These are phyloP conservation scores for Penicillium sp. DNA, from an alignment of 2,329 filamentous ascomycete genomes.

Conservation along the genomic window DNA sequence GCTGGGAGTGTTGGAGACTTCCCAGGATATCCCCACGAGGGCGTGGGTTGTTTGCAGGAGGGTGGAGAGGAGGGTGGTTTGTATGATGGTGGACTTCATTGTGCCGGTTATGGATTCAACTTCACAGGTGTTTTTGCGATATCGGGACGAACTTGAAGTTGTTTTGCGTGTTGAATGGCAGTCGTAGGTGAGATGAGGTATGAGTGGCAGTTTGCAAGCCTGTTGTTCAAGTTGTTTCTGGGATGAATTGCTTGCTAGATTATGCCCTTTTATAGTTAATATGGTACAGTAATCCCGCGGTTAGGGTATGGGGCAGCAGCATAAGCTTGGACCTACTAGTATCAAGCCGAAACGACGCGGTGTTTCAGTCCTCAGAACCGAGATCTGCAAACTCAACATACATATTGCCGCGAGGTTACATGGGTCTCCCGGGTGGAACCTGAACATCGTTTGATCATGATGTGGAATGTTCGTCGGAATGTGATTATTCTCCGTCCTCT, in stretches of 20 bases:
- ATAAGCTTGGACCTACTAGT: constrained; percentile 1
- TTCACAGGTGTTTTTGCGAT: too few relatives aligned
- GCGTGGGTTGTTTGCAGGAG: constrained; percentile 14
- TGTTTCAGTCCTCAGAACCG: constrained; percentile 7
- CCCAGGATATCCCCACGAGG: constrained; percentile 17
- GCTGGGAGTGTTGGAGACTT: constrained; percentile 3
- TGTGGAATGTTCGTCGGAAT: constrained; percentile 1
- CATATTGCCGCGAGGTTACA: constrained; percentile 8
- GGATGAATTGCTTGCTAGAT: too few relatives aligned
- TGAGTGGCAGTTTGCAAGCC: too few relatives aligned
- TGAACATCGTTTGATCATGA: not conserved
- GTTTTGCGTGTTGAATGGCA: too few relatives aligned
- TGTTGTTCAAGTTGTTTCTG: too few relatives aligned
- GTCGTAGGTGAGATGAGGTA: too few relatives aligned
- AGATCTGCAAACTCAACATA: constrained; percentile 14
- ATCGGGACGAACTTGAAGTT: too few relatives aligned
- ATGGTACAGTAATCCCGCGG: too few relatives aligned
- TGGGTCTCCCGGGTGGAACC: not conserved
- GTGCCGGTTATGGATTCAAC: too few relatives aligned
- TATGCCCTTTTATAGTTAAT: too few relatives aligned
- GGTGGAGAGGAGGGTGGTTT: constrained; percentile 6
- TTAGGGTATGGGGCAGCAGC: not conserved
- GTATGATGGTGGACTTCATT: constrained; percentile 14
- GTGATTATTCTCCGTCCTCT: not conserved
- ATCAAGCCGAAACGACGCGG: constrained; percentile 7